Base-by-base conservation (phyloP, 2,329 filamentous ascomycete genomes). In the Pezicula radicicola region DNA sequence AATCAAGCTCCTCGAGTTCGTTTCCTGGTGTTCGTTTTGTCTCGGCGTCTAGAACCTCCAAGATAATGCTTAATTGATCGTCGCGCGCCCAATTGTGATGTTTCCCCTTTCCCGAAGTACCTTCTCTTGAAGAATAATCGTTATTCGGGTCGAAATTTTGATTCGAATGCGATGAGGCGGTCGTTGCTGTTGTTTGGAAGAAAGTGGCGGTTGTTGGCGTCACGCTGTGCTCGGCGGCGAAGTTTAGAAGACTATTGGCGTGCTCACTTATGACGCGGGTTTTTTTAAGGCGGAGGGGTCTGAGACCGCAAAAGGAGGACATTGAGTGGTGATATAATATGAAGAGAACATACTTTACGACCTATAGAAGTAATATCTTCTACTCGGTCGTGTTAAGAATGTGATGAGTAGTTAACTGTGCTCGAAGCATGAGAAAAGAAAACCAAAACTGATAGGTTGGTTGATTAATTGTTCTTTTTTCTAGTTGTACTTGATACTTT, bases 31-130 rank as follows among this genome's bases (percentile, higher is more conserved):
- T 53, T 35, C 41, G 42, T 45, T 40, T 30, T 25, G 45, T 46
- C 41, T 50, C 43, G 28, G 54, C 52, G 9, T 60, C 55, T n/a
- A 60, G 35, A 19, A 55, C 52, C 50, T 61, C 60, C 6, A 60
- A 40, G 10, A 64, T 61, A 6, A 56, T 56, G 27, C 56, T 61
- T 18, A 64, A 53, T 53, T 61, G 60, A 52, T 61, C 60, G 25
- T 59, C 51, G 48, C 62, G 41, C 18, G 60, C 59, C 60, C 57
- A 61, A 40, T 56, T 39, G 40, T 30, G 28, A 3, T 8, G 28
- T 12, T 30, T 30, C 3, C 28, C 8, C 28, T 30, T 30, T 8
- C 28, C 28, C 28, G 55, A 57, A 16, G 55, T 44, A 7, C 10
- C 42, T 28, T 25, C 19, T 25, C 13, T n/a, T 10, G 19, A 16